A percentile compares a stretch with the other conserved stretches of the same genome.
Evolutionary conservation across 192 early-diverging fungal species (phyloP).

Genomic region (Spinellus fusiger): DNA sequence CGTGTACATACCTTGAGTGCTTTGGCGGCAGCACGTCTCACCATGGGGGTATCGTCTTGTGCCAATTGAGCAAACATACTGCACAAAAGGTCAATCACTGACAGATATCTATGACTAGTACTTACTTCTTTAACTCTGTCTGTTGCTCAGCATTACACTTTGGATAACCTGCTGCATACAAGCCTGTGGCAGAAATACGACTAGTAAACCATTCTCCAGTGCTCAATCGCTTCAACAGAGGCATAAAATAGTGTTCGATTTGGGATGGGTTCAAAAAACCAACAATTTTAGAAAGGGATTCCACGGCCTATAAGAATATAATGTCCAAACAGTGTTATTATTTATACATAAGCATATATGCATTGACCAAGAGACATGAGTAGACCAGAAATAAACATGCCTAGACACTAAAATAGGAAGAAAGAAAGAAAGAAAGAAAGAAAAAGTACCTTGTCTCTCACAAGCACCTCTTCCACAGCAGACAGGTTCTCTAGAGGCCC

Average conservation of each 20-base stretch:
- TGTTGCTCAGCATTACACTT: conserved; percentile 70
- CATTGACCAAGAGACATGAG: too few species aligned
- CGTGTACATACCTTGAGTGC: conserved; percentile 69
- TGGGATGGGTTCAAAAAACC: conserved; percentile 66
- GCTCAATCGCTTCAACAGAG: conserved; percentile 88
- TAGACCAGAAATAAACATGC: too few species aligned
- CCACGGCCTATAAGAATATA: conserved; percentile 92
- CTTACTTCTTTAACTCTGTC: conserved; percentile 65
- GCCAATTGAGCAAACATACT: conserved; percentile 78
- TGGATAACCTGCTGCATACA: conserved; percentile 85
- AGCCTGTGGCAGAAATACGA: conserved; percentile 85
- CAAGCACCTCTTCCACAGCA: conserved; percentile 94
- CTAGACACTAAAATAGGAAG: too few species aligned
- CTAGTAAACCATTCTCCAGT: conserved; percentile 98
- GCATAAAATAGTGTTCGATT: conserved; percentile 86
- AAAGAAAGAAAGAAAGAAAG: neutral
- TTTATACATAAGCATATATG: too few species aligned
- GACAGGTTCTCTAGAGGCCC: conserved; percentile 92
- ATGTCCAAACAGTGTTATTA: too few species aligned
- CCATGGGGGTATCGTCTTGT: conserved; percentile 98
- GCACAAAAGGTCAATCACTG: neutral
- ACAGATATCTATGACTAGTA: neutral
- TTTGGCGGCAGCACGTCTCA: conserved; percentile 88
- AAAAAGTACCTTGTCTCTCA: conserved; percentile 88
- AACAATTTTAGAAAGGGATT: conserved; percentile 86